Evolutionary conservation across 1,284 basidiomycete species (phyloP), one percentile per base, ranked within the genome.

Genomic region (Irpex sp.): DNA sequence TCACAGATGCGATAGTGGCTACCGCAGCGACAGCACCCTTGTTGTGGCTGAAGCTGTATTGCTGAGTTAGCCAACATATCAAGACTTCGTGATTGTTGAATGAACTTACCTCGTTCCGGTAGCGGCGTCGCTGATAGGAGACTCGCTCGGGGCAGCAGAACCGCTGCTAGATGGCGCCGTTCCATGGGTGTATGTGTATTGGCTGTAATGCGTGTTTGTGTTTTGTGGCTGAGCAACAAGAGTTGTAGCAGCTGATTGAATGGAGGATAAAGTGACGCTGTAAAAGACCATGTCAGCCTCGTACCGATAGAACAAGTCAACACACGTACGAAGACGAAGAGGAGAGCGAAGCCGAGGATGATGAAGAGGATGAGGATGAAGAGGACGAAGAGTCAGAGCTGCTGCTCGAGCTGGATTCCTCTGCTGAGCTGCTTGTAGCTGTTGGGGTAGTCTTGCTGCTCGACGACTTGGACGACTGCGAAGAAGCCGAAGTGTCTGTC

Each of bases 11-110:
- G n/a, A 72, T 69, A 46, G 70, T 65, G 66, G 76, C 76, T 13
- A 69, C 71, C 13, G 62, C 73, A 1, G 72, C 74, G 46, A 75
- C 70, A 0, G 75, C 75, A 11, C 67, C 71, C 47, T 72, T 75
- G 68, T 76, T 74, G 46, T 66, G 56, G 35, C 75, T 70, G 68
- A 77, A 76, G 66, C 75, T 75, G 31, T 62, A 46, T 13, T 33
- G n/a, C 21, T 49, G 53, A 62, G 57, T 26, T 26, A 60, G 13
- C 53, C 47, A 61, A 58, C 37, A 53, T 66, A 15, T 43, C 8
- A 43, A 43, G 39, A 15, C 15, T 11, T 43, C 39, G 8, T 43
- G 15, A 11, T 15, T 43, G 8, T 43, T 43, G 15, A 4, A 43
- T 15, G 39, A 5, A 43, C 39, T 63, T 59, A 72, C 71, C 70